Conservation (phyloP, 305 asterid genomes). For the Fraxinus angustifolia region DNA sequence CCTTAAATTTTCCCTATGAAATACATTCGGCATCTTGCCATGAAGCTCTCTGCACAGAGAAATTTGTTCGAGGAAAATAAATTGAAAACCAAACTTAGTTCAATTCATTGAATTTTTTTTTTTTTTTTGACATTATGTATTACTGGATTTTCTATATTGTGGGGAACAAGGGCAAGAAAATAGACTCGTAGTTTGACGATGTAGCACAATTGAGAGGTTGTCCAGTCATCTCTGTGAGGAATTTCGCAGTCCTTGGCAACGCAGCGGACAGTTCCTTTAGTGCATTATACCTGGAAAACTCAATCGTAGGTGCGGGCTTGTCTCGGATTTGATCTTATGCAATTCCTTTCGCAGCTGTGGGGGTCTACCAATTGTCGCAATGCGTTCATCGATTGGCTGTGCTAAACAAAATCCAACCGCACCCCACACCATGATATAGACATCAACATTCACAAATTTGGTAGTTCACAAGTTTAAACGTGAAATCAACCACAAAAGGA, state of each 20-base stretch:
- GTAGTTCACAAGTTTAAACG: constrained; percentile 11
- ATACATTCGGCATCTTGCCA: constrained; percentile 53
- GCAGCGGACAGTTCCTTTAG: too few relatives aligned
- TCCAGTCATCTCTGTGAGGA: too few relatives aligned
- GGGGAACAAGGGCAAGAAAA: constrained; percentile 4
- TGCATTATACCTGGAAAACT: too few relatives aligned
- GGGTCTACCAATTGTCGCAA: constrained; percentile 37
- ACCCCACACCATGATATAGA: constrained; percentile 37
- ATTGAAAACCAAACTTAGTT: neutral
- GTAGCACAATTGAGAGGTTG: too few relatives aligned
- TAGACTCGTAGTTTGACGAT: constrained; percentile 19
- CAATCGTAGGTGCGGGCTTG: too few relatives aligned
- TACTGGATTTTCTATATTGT: constrained; percentile 2
- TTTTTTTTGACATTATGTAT: neutral
- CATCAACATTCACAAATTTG: constrained; percentile 3
- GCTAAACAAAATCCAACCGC: constrained; percentile 80
- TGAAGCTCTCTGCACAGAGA: constrained; percentile 65
- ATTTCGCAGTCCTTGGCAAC: too few relatives aligned
- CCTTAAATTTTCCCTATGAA: constrained; percentile 62
- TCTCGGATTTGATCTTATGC: too few relatives aligned
- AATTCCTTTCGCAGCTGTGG: too few relatives aligned
- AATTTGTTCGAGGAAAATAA: constrained; percentile 21
- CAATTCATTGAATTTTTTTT: neutral
- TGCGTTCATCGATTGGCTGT: constrained; percentile 27
- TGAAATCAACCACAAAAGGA: constrained; percentile 9